Evolutionary conservation across 2,329 filamentous ascomycete species (phyloP).

Genomic region (Fusarium marasasianum): DNA sequence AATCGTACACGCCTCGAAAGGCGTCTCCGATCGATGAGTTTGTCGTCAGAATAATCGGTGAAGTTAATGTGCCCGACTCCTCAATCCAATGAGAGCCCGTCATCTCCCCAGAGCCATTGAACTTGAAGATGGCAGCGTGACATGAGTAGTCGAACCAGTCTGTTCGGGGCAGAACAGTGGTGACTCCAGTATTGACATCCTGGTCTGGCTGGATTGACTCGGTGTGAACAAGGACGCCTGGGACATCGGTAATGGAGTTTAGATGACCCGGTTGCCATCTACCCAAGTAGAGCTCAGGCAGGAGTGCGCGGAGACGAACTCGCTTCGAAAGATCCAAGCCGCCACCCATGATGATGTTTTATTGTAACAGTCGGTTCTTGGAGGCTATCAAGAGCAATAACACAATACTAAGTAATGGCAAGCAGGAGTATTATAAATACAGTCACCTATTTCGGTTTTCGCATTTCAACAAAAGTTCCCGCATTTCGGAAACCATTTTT

Average conservation of each 20-base stretch:
- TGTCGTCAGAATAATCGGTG: slow-evolving; percentile 69
- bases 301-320: slow-evolving; percentile 53
- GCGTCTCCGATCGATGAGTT: slow-evolving; percentile 66
- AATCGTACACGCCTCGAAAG: slow-evolving; percentile 67
- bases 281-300: slow-evolving; percentile 57
- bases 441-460: background rate
- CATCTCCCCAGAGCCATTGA: slow-evolving; percentile 72
- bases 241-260: slow-evolving; percentile 62
- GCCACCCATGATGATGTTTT: background rate
- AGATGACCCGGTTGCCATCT: slow-evolving; percentile 54
- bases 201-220: slow-evolving; percentile 53
- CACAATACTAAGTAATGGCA: rapidly evolving
- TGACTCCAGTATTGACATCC: slow-evolving; percentile 60
- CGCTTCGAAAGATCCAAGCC: background rate
- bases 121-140: slow-evolving; percentile 64
- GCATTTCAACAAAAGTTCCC: background rate
- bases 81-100: slow-evolving; percentile 70
- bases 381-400: background rate
- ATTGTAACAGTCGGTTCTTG: no score
- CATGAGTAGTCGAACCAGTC: slow-evolving; percentile 57
- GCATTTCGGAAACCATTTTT: slow-evolving; percentile 1
- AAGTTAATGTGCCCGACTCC: slow-evolving; percentile 67
- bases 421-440: background rate
- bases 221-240: slow-evolving; percentile 58
- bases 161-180: slow-evolving; percentile 57